These are phyloP conservation scores for Teratosphaeriaceae sp. DNA, from an alignment of 2,329 filamentous ascomycete species.

Conservation along the genomic window DNA sequence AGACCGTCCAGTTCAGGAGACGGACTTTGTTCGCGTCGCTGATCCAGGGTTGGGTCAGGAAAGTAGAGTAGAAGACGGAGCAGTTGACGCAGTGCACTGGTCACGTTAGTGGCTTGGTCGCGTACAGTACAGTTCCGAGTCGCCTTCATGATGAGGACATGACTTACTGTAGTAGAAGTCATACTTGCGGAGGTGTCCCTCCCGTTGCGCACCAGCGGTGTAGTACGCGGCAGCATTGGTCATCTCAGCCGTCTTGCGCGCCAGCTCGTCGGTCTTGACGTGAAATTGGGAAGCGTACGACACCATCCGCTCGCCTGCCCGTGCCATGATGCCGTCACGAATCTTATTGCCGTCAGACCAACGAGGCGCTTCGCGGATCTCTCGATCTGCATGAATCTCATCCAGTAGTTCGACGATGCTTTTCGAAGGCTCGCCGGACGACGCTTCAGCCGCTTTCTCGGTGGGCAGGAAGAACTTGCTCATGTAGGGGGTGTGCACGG, in stretches of 20 bases:
- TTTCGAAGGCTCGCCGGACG: constrained; percentile 19
- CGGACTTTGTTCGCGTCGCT: constrained; percentile 55
- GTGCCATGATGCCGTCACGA: constrained; percentile 60
- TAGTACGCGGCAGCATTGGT: constrained; percentile 58
- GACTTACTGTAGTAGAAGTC: constrained; percentile 69
- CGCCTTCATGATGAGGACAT: no score
- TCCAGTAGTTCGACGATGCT: constrained; percentile 56
- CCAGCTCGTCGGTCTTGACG: constrained; percentile 47
- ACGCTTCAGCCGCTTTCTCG: constrained; percentile 42
- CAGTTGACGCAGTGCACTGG: constrained; percentile 61
- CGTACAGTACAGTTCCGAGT: no score
- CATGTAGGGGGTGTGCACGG: constrained; percentile 58
- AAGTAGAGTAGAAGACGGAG: constrained; percentile 63
- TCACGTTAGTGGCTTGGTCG: no score
- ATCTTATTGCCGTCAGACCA: constrained; percentile 57
- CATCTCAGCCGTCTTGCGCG: constrained; percentile 59
- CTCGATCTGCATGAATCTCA: constrained; percentile 50
- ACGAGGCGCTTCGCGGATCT: constrained; percentile 48
- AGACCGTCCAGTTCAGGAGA: constrained; percentile 75
- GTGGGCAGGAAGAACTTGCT: constrained; percentile 47
- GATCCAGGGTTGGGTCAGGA: constrained; percentile 58
- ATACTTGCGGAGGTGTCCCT: constrained; percentile 60
- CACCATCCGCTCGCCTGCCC: constrained; percentile 57
- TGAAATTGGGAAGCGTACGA: constrained; percentile 50
- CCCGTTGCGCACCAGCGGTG: constrained; percentile 56